phyloP scores from a whole-genome alignment of 305 asterid genomes.

The Solanum hybrid region DNA sequence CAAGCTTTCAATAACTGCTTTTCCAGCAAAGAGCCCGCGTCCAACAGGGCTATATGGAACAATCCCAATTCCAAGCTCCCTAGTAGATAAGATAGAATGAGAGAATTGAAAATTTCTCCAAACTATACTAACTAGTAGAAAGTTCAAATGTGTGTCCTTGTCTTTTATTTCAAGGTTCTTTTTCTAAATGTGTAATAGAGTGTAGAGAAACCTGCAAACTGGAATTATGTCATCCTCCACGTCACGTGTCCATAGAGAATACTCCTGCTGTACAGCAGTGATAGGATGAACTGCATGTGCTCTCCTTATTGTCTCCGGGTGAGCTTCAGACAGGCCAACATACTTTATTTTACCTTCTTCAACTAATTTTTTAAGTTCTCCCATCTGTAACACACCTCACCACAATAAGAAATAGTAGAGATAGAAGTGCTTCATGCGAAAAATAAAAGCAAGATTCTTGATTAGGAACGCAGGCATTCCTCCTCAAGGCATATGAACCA shows the following conservation, averaged over 20 bases:
- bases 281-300: constrained; percentile 67
- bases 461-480: not conserved
- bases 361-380: constrained; percentile 32
- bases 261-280: constrained; percentile 56
- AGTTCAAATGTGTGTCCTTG: not conserved
- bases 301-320: constrained; percentile 47
- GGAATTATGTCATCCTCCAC: constrained; percentile 51
- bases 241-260: constrained; percentile 58
- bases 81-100: constrained; percentile 5
- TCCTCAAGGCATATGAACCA: not conserved
- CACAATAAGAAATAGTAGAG: not conserved
- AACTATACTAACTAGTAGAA: not conserved
- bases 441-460: not conserved
- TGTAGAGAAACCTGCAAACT: constrained; percentile 37
- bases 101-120: not conserved
- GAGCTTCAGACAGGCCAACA: constrained; percentile 68
- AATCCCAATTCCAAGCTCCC: constrained; percentile 60
- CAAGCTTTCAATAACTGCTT: constrained; percentile 33
- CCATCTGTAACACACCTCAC: constrained; percentile 13
- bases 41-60: constrained; percentile 58
- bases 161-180: not conserved
- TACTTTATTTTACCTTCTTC: constrained; percentile 60
- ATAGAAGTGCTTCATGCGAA: not conserved
- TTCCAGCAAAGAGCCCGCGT: constrained; percentile 52
- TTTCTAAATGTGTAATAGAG: not conserved